Percentiles rank a stretch among this genome's conserved stretches.
Conservation (phyloP, 129 eudicot genomes). For the Centrapalus pauciflorus region DNA sequence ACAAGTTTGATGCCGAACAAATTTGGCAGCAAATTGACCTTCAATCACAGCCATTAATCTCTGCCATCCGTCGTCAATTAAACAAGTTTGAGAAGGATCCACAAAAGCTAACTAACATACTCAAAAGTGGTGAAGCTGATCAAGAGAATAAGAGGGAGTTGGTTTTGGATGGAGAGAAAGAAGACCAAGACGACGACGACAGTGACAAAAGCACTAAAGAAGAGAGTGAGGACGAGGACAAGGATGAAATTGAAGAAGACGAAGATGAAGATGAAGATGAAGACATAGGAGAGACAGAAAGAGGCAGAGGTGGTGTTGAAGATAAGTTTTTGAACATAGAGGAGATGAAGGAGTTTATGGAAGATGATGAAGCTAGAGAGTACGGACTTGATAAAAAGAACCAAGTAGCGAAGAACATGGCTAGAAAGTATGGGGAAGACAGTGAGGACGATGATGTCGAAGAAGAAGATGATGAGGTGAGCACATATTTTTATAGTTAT, state of each 20-base stretch:
- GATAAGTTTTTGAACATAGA: constrained; percentile 68
- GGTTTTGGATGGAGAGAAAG: constrained; percentile 17
- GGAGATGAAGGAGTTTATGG: constrained; percentile 71
- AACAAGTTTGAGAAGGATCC: constrained; percentile 58
- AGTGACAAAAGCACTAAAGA: constrained; percentile 25
- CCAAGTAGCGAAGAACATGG: constrained; percentile 16
- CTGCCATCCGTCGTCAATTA: constrained; percentile 48
- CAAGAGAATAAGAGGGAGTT: constrained; percentile 4
- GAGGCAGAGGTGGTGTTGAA: constrained; percentile 43
- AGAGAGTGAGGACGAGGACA: constrained; percentile 27
- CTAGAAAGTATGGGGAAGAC: constrained; percentile 19
- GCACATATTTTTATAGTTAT: not conserved
- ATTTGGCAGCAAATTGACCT: constrained; percentile 96
- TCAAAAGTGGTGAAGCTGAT: constrained; percentile 2
- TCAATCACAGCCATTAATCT: constrained; percentile 63
- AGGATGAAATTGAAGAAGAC: constrained; percentile 33
- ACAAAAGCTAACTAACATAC: constrained; percentile 26
- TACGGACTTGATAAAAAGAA: constrained; percentile 47
- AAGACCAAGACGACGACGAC: constrained; percentile 15
- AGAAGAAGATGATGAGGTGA: constrained; percentile 60
- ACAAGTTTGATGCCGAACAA: constrained; percentile 87
- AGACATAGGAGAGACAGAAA: constrained; percentile 15
- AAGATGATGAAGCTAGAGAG: constrained; percentile 67
- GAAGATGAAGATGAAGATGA: constrained; percentile 27
- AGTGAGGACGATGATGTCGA: constrained; percentile 36